Base-by-base conservation (phyloP, 331 rosid genomes). In the Acacia pycnantha region DNA sequence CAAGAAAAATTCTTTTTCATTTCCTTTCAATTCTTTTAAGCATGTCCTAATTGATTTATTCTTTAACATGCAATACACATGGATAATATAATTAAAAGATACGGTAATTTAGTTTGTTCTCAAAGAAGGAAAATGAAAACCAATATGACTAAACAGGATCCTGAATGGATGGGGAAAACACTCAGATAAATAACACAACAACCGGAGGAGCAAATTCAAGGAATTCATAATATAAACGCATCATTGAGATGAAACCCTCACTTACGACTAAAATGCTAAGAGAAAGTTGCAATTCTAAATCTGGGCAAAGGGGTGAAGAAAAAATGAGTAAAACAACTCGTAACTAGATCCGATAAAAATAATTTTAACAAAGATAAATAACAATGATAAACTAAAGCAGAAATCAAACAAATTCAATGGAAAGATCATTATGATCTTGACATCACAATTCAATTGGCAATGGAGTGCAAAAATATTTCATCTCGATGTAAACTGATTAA, bases 21-120 rank as follows among this genome's bases (percentile, higher is more conserved):
- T 73, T 62, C 82, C 35, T 64, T 73, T 50, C 73, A 54, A 46
- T 77, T 37, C 10, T 54, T 56, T 69, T 69, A 77, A 56, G 79
- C 83, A 76, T 73, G 77, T 75, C 68, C 58, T 41, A 81, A 35
- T 68, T 80, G 72, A 27, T 27, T 27, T 27, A 59, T 50, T 73
- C 54, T 51, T 29, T 56, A 33, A 67, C 3, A 71, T 72, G 40
- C 27, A 40, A 77, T 24, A 84, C 33, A 69, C 72, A 50, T 54
- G 29, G 67, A 47, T 62, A 71, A 76, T 70, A 82, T 73, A 53
- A 79, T 54, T 18, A 48, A 79, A 82, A 40, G 22, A 69, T 40
- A 65, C 21, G 5, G 70, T 41, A 73, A 11, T 2, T 61, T 64
- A 2, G 15, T 61, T 70, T 16, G 12, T 43, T 31, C 44, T 31